Base-by-base conservation (phyloP, 2,329 filamentous ascomycete genomes). In the Nemania diffusa region DNA sequence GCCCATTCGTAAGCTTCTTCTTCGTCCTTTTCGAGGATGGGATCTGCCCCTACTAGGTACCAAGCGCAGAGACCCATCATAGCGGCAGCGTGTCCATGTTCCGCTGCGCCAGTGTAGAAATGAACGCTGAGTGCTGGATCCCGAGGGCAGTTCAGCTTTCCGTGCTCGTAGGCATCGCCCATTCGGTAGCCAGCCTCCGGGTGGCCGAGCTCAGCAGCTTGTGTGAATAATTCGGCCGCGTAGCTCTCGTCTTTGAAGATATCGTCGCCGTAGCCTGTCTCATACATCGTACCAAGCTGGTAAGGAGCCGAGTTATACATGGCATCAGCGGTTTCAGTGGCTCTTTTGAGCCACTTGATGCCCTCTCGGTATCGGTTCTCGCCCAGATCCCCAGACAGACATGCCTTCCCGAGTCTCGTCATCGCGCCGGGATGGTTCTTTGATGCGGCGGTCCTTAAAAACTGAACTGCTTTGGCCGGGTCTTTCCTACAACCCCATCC, bases 41-140 rank as follows among this genome's bases (percentile, higher is more conserved):
- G 94, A 72, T 94, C 92, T 1, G 96, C 96, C 11, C 96, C 96
- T 46, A 98, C 92, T 86, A 98, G 92, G 79, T 98, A 99, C 96
- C 96, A 99, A 11, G 96, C 96, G 80, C 96, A 99, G 8, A 99
- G 84, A 4, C 95, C 95, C 94, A 99, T 97, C 94, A 98, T 98
- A 55, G 94, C 95, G 55, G 90, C 87, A 0, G 94, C 85, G 75
- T 97, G 92, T 0, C 93, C 93, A 52, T 87, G 85, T 75, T 97
- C 92, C 2, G 96, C 96, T 13, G 96, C 95, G 27, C 90, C 91
- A 1, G 95, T 99, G 82, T 99, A 99, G 78, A 97, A 99, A 79
- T 99, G 96, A 9, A 99, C 94, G 71, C 94, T 97, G 60, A 99
- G 84, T 1, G 94, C 93, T 1, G 96, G 93, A 78, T 99, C 96